Percentiles rank a stretch among this genome's conserved stretches.
Evolutionary conservation across 768 basidiomycete species (phyloP).

Genomic region (Cystobasidium ongulense): DNA sequence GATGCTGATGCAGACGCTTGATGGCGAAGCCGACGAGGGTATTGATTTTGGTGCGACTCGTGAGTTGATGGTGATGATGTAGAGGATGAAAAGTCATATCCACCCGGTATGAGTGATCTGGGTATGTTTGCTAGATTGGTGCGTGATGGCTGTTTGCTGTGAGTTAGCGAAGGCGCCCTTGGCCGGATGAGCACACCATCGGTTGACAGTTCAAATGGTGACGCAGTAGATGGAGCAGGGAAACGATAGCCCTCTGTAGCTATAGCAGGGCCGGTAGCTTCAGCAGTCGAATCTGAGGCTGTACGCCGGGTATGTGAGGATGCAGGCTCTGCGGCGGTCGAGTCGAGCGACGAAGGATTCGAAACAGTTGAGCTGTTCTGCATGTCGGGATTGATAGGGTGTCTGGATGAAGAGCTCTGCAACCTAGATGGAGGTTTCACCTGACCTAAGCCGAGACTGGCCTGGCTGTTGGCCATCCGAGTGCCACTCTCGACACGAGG

Average conservation of each 20-base stretch:
- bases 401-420: background rate
- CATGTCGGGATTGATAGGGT: background rate
- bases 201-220: background rate
- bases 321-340: background rate
- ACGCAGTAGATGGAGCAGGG: background rate
- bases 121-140: background rate
- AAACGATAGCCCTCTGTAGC: background rate
- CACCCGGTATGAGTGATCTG: constrained; percentile 22
- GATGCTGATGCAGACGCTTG: background rate
- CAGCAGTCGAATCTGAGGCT: background rate
- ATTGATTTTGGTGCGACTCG: background rate
- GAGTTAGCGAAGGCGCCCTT: background rate
- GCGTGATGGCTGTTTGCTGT: background rate
- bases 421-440: background rate
- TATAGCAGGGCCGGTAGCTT: background rate
- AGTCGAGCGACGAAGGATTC: background rate
- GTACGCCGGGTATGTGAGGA: background rate
- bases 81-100: constrained; percentile 23
- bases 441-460: background rate
- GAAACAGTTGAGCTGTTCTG: background rate
- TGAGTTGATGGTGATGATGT: background rate
- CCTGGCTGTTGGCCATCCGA: background rate
- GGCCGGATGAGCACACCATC: background rate
- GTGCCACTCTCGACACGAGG: background rate
- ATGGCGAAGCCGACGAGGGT: background rate